Base-by-base conservation (phyloP, 805 yeast genomes). In the Clavispora fructus region DNA sequence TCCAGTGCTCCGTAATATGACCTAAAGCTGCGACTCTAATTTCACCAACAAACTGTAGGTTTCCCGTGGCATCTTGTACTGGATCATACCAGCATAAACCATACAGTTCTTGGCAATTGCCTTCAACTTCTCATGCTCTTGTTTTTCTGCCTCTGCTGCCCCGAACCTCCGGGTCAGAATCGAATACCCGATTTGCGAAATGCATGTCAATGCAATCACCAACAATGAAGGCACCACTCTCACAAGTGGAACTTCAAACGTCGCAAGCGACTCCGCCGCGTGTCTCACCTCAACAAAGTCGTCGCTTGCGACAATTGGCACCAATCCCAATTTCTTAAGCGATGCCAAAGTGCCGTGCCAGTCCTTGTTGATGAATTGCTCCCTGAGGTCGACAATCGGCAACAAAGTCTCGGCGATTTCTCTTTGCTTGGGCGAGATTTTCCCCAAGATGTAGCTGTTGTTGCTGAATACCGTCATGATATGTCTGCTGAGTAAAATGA, bases 1-100 rank as follows among this genome's bases (percentile, higher is more conserved):
- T 16, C 38, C 38, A 12, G 14, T 33, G 19, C 1, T 35, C 27
- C 27, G 16, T 31, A n/a, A 6, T 5, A 28, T 38, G 11, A 28
- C 19, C 46, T 59, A 66, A 39, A 70, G 60, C 65, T 63, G 69
- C 14, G 73, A 61, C 60, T 87, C 95, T 47, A 87, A 65, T 50
- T 76, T 79, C 29, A 85, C 80, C 58, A 87, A 69, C 37, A 81
- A 75, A 54, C 87, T 80, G 61, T 86, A 88, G 0, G 88, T 83
- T 56, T 88, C 95, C 47, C 85, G 67, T 8, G 97, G 95, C 95
- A 91, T 88, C 62, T 85, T 83, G 66, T 87, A 90, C 67, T 88
- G 95, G 32, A 91, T 84, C 83, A 92, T 85, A 50, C 97, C 98
- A 7, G 97, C 96, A 63, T 85, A 92, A 3, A 91, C 80, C 90